Conservation (phyloP, 2,329 filamentous ascomycete species). For the Colletotrichum plurivorum region DNA sequence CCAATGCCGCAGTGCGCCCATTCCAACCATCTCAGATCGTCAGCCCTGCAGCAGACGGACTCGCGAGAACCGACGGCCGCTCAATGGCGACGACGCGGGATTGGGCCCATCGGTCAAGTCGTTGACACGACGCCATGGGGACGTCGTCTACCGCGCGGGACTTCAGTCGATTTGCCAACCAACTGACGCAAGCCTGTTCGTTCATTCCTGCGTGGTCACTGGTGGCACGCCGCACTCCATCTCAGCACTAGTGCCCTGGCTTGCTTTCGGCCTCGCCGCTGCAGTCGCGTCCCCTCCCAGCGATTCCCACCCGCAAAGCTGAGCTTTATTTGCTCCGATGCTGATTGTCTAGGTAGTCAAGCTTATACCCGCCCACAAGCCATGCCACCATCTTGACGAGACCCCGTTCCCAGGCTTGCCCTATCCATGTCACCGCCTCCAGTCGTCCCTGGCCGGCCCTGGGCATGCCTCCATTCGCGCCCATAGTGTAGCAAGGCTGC, state of each 20-base stretch:
- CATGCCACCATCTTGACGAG: background rate
- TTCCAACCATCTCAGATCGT: background rate
- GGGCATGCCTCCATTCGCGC: slow-evolving; percentile 1
- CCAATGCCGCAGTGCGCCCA: slow-evolving; percentile 16
- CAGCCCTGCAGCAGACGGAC: slow-evolving; percentile 13
- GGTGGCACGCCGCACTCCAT: background rate
- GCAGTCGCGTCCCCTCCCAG: slow-evolving; percentile 6
- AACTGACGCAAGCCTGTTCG: background rate
- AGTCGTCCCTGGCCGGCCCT: background rate
- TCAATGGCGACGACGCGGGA: background rate
- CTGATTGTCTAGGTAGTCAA: background rate
- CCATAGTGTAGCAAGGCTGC: slow-evolving; percentile 13
- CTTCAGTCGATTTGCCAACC: background rate
- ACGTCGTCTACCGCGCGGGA: slow-evolving; percentile 7
- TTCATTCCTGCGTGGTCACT: slow-evolving; percentile 5
- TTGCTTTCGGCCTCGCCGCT: slow-evolving; percentile 35
- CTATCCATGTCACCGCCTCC: slow-evolving; percentile 11
- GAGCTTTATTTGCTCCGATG: slow-evolving; percentile 10
- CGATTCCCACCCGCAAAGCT: slow-evolving; percentile 16
- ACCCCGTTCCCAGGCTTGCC: background rate
- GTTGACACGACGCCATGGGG: background rate
- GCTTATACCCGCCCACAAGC: background rate
- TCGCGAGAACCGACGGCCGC: background rate
- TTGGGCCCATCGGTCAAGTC: background rate
- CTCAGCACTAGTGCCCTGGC: slow-evolving; percentile 24